These are phyloP conservation scores for Aspergillus floridensis DNA, from an alignment of 2,329 filamentous ascomycete species.

Conservation along the genomic window DNA sequence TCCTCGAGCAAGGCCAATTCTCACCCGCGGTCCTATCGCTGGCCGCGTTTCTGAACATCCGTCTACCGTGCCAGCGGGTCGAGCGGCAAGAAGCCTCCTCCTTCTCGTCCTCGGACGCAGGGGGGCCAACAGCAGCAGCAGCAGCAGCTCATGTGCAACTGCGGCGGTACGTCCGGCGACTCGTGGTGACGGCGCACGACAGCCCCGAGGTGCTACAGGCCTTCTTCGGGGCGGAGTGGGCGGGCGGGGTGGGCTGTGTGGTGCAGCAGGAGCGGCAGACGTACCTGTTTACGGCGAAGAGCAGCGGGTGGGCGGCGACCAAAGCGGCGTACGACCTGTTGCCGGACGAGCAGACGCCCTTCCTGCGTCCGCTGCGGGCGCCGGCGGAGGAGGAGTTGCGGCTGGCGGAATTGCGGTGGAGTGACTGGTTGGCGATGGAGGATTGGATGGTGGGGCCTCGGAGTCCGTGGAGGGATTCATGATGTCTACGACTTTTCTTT, in stretches of 20 bases:
- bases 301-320: conserved; percentile 80
- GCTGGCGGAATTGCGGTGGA: conserved; percentile 80
- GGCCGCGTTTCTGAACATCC: conserved; percentile 87
- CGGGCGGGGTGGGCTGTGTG: conserved; percentile 71
- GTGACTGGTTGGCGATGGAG: conserved; percentile 92
- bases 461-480: conserved; percentile 32
- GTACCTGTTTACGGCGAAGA: conserved; percentile 93
- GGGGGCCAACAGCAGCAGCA: too few species aligned
- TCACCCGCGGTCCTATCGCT: conserved; percentile 76
- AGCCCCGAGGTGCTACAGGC: conserved; percentile 77
- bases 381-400: conserved; percentile 76
- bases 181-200: conserved; percentile 92
- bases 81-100: background rate
- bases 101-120: background rate
- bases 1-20: conserved; percentile 84
- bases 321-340: conserved; percentile 88
- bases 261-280: conserved; percentile 88
- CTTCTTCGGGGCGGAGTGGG: conserved; percentile 91
- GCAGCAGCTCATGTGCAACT: conserved; percentile 57
- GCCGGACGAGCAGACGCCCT: conserved; percentile 78
- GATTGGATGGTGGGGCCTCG: conserved; percentile 94
- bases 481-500: conserved; percentile 1
- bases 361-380: conserved; percentile 73
- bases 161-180: conserved; percentile 83
- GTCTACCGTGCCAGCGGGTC: conserved; percentile 73